Evolutionary conservation across 805 yeast species (phyloP).

Genomic region (Ogataea angusta): DNA sequence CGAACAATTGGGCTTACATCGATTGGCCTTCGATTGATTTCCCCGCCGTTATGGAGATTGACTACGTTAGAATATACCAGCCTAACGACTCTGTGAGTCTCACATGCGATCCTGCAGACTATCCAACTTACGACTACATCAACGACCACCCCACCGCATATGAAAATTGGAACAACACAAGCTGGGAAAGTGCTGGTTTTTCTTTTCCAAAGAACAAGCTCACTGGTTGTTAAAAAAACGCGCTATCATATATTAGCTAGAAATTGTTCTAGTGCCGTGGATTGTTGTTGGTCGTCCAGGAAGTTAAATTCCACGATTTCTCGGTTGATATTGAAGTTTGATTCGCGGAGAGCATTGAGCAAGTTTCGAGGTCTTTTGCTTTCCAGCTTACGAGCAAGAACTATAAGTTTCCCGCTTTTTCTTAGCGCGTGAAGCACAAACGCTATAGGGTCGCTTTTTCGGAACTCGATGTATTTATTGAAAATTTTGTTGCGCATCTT

Average conservation of each 20-base stretch:
- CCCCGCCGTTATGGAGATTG: conserved; percentile 75
- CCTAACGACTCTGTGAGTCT: conserved; percentile 57
- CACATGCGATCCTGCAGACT: conserved; percentile 84
- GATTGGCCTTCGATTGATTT: conserved; percentile 80
- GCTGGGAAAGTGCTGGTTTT: conserved; percentile 77
- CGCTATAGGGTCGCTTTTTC: conserved; percentile 9
- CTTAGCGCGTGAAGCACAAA: conserved; percentile 4
- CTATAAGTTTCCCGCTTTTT: conserved; percentile 6
- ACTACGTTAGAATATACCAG: conserved; percentile 90
- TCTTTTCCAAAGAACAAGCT: conserved; percentile 58
- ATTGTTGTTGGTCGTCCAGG: conserved; percentile 5
- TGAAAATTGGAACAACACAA: conserved; percentile 61
- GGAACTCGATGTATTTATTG: conserved; percentile 12
- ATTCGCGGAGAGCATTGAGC: background rate
- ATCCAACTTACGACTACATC: conserved; percentile 86
- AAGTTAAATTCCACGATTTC: conserved; percentile 13
- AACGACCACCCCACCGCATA: conserved; percentile 67
- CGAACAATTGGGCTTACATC: conserved; percentile 90
- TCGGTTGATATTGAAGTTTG: conserved; percentile 5
- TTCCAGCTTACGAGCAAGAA: conserved; percentile 5
- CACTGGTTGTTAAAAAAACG: conserved; percentile 35
- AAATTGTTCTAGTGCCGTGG: conserved; percentile 4
- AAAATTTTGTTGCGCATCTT: conserved; percentile 16
- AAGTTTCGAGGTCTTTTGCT: background rate
- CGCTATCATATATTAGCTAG: conserved; percentile 3